Evolutionary conservation across 306 rosid genomes (phyloP), one percentile per base, ranked within the genome.

Genomic region (Dryas octopetala): DNA sequence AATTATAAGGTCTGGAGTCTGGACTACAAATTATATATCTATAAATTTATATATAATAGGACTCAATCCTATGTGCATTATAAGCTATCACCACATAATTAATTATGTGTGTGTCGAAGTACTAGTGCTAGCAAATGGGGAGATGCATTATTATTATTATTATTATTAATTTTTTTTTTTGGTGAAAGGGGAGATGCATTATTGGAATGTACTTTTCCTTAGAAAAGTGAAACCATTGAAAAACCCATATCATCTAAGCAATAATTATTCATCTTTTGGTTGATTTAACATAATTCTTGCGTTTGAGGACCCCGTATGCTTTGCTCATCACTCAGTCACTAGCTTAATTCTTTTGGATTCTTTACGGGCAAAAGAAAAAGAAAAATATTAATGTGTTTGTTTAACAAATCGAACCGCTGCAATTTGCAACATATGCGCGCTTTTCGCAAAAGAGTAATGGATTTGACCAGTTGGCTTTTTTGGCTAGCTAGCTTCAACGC

Each of bases 201-300:
- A 63, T 44, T 60, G 52, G 38, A 32, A 28, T 57, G 69, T 71
- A 64, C 62, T 47, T 72, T 54, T 78, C 70, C 47, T 12, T 59
- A 71, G 50, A 64, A 73, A 65, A 72, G 78, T 38, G 66, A 62
- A 32, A 10, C 32, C 51, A 44, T 72, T 54, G 28, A 57, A 62
- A 57, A 72, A 47, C 52, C n/a, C 60, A 41, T 28, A 64, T 64
- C 10, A 7, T 19, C 41, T 58, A 12, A 49, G 51, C 71, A 68
- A 80, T 74, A 60, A 74, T 74, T 74, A 26, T 28, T 52, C 50
- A 1, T 54, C 45, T 48, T 65, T 65, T 64, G 11, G 73, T 62
- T 63, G 77, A 53, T 71, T 4, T 19, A 74, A n/a, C 58, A 11
- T 66, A 9, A 26, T 55, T 13, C 0, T 43, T 11, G 51, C 23